Conservation (phyloP, 2,329 filamentous ascomycete species). For the Beauveria pseudobassiana region DNA sequence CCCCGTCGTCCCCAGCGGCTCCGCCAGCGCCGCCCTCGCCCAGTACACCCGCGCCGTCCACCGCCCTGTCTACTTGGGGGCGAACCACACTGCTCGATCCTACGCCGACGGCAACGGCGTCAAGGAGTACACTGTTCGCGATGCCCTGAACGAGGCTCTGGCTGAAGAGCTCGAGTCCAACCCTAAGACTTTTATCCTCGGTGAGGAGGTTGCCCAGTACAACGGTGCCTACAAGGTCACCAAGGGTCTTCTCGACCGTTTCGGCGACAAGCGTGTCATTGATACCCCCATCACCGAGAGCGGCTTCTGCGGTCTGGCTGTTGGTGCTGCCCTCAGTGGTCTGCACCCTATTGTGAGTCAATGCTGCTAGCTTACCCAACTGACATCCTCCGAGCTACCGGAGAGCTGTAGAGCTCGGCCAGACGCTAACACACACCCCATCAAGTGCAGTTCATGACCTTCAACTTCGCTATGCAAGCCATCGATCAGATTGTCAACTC, state of each 20-base stretch:
- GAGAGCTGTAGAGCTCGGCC: background rate
- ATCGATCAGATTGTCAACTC: conserved; percentile 99
- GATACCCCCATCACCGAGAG: conserved; percentile 98
- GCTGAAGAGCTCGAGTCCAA: conserved; percentile 94
- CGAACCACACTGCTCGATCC: conserved; percentile 30
- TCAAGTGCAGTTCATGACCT: conserved; percentile 98
- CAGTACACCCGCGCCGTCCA: conserved; percentile 31
- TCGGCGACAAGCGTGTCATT: conserved; percentile 95
- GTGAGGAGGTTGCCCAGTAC: conserved; percentile 99
- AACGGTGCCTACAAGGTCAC: conserved; percentile 99
- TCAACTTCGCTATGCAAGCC: conserved; percentile 99
- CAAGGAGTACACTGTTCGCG: conserved; percentile 95
- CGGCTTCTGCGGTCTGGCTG: conserved; percentile 87
- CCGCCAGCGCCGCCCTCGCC: conserved; percentile 28
- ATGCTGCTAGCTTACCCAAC: background rate
- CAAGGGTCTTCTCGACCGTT: conserved; percentile 92
- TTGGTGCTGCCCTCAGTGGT: conserved; percentile 90
- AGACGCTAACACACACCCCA: conserved; percentile 1
- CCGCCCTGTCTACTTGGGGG: conserved; percentile 30
- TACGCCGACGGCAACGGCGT: conserved; percentile 52
- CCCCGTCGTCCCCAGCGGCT: conserved; percentile 19
- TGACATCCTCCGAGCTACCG: background rate
- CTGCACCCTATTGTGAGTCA: conserved; percentile 81
- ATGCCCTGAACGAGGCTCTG: conserved; percentile 95
- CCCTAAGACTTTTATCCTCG: conserved; percentile 89